Base-by-base conservation (phyloP, 139 green algal genomes). In the Spirogloea muscicola region DNA sequence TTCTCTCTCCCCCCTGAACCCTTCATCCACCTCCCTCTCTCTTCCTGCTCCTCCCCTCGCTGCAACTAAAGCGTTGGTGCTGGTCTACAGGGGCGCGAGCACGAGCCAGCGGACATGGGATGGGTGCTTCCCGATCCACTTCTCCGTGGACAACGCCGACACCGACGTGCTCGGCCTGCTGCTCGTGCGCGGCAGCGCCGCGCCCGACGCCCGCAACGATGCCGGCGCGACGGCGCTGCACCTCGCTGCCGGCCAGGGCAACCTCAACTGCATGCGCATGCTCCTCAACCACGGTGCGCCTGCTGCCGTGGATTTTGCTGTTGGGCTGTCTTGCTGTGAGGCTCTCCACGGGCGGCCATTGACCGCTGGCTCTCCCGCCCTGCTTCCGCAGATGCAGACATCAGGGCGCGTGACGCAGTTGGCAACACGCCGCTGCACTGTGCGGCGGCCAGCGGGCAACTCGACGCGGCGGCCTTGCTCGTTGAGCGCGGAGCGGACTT, bases 331-430 rank as follows among this genome's bases (percentile, higher is more conserved):
- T n/a, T n/a, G n/a, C n/a, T n/a, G n/a, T n/a, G n/a, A n/a, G n/a
- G n/a, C n/a, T n/a, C n/a, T n/a, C n/a, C n/a, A n/a, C n/a, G n/a
- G n/a, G n/a, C n/a, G n/a, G n/a, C n/a, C n/a, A n/a, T n/a, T n/a
- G n/a, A n/a, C n/a, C n/a, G 10, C 9, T 64, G 29, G 29, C 55
- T 40, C 10, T 64, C 55, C 39, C 13, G 29, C 13, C 39, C 13
- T 64, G 10, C 55, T 13, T 43, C 46, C 33, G 59, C 59, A 68
- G 59, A 58, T 68, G 59, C 59, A n/a, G n/a, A n/a, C n/a, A n/a
- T n/a, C n/a, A n/a, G n/a, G 10, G 59, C 59, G 27, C 41, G 43
- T 58, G 59, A 68, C 59, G 59, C 37, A 13, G 9, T 31, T 31
- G 59, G 59, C 13, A 68, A 68, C 18, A 13, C 59, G 29, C 25